Conservation (phyloP, 257 asterid genomes). For the Solanum chiquidenum region DNA sequence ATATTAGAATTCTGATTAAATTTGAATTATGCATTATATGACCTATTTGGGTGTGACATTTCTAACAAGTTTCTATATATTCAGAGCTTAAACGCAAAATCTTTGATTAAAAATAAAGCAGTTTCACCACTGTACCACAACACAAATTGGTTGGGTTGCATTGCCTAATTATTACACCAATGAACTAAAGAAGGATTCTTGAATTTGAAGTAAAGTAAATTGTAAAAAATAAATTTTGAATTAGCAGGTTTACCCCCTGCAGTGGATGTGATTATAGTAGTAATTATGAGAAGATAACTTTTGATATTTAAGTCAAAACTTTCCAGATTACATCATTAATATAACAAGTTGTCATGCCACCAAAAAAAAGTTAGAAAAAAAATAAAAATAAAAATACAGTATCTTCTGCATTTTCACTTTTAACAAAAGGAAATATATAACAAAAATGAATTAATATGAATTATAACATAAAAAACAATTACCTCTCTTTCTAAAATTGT, state of each 20-base stretch:
- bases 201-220: not conserved
- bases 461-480: not conserved
- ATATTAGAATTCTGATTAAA: too few relatives aligned
- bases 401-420: not conserved
- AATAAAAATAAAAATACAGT: not conserved
- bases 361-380: not conserved
- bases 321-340: not conserved
- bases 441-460: not conserved
- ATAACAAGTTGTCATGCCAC: not conserved
- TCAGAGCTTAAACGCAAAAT: rapidly evolving
- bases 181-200: not conserved
- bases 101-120: too few relatives aligned
- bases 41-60: too few relatives aligned
- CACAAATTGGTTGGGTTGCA: not conserved
- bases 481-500: not conserved
- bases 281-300: not conserved
- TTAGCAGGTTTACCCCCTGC: not conserved
- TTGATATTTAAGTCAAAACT: not conserved
- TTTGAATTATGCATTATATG: not conserved
- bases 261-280: not conserved
- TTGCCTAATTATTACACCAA: not conserved
- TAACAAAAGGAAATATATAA: not conserved
- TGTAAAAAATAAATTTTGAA: not conserved
- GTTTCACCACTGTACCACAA: rapidly evolving
- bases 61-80: too few relatives aligned